Evolutionary conservation across 2,329 filamentous ascomycete genomes (phyloP).

Genomic region (Colletotrichum tamarilloi): DNA sequence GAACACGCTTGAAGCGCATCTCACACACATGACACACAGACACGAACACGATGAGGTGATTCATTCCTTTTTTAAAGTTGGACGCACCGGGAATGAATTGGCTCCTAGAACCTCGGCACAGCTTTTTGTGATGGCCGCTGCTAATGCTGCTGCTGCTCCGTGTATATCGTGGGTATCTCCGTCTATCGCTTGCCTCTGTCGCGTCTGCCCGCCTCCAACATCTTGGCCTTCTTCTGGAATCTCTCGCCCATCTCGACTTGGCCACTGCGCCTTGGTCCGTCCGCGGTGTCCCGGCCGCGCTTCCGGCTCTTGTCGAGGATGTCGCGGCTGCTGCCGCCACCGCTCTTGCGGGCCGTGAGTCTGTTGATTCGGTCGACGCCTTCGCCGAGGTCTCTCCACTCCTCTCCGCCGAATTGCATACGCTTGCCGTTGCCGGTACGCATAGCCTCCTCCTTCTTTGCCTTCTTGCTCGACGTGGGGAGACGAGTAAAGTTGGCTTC

Average conservation of each 20-base stretch:
- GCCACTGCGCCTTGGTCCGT: slow-evolving; percentile 76
- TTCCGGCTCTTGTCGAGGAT: slow-evolving; percentile 89
- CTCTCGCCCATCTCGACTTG: slow-evolving; percentile 75
- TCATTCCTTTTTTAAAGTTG: background rate
- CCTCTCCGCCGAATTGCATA: slow-evolving; percentile 88
- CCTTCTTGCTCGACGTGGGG: slow-evolving; percentile 89
- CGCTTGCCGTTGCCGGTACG: slow-evolving; percentile 60
- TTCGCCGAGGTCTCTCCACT: slow-evolving; percentile 88
- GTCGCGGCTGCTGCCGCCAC: slow-evolving; percentile 64
- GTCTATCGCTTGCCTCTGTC: slow-evolving; percentile 55
- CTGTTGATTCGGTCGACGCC: slow-evolving; percentile 88
- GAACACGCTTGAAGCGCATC: background rate
- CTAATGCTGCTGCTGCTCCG: background rate
- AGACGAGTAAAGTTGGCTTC: slow-evolving; percentile 92
- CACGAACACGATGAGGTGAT: background rate
- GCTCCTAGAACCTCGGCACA: slow-evolving; percentile 13
- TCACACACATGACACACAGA: background rate
- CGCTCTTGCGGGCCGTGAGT: slow-evolving; percentile 77
- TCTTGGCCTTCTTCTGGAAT: slow-evolving; percentile 77
- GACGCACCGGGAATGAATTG: background rate
- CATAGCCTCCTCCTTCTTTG: slow-evolving; percentile 73
- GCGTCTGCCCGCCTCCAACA: slow-evolving; percentile 58
- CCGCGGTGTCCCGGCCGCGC: slow-evolving; percentile 73
- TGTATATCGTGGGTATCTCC: slow-evolving; percentile 13
- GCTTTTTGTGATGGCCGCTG: background rate